Evolutionary conservation across 164 flowering plant species (phyloP).

Genomic region (Vitis labrusca): DNA sequence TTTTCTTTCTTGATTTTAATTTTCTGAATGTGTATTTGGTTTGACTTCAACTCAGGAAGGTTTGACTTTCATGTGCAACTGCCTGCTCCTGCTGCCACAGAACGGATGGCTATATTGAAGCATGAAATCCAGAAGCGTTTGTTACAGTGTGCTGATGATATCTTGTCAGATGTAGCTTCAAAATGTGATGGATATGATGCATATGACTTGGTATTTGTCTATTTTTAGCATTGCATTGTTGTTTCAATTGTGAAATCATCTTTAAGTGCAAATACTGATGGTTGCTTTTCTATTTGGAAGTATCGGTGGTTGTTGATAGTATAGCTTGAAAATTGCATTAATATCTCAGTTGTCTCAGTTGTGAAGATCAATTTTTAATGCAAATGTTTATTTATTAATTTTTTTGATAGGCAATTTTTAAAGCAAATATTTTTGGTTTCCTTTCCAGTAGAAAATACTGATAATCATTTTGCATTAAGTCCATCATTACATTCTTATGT

Average conservation of each 20-base stretch:
- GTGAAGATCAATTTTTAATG: too few species aligned
- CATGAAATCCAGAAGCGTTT: constrained; percentile 84
- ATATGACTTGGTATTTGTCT: constrained; percentile 77
- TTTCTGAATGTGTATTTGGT: constrained; percentile 2
- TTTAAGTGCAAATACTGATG: background rate
- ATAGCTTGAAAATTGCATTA: too few species aligned
- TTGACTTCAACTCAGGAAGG: constrained; percentile 56
- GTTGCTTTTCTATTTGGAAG: too few species aligned
- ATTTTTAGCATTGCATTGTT: background rate
- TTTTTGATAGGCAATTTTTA: too few species aligned
- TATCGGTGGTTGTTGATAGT: too few species aligned
- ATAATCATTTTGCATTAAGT: too few species aligned
- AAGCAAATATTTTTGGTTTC: too few species aligned
- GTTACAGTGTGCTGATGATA: constrained; percentile 65
- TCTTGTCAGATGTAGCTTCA: constrained; percentile 67
- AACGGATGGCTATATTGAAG: constrained; percentile 78
- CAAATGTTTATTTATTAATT: too few species aligned
- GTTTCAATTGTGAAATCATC: background rate
- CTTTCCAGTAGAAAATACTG: too few species aligned
- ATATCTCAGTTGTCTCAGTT: too few species aligned
- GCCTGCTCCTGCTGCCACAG: constrained; percentile 77
- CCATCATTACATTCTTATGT: too few species aligned
- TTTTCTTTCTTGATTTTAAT: constrained; percentile 1
- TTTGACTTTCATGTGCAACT: constrained; percentile 91
- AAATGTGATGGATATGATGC: constrained; percentile 98